These are phyloP conservation scores for Candida odintsovae DNA, from an alignment of 805 yeast species.

Conservation along the genomic window DNA sequence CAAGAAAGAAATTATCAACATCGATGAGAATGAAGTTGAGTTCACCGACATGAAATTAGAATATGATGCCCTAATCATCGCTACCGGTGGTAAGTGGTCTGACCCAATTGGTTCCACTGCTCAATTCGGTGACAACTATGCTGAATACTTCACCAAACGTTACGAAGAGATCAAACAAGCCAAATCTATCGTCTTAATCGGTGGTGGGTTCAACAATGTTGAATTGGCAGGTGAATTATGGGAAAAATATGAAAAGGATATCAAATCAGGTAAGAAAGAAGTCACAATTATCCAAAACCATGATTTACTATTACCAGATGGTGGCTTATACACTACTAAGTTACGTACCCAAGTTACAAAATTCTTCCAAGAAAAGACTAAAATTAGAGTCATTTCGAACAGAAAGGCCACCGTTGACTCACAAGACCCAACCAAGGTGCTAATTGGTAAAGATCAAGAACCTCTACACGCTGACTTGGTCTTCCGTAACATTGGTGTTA, in stretches of 20 bases:
- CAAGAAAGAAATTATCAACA: conserved; percentile 14
- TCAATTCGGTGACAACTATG: conserved; percentile 12
- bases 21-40: conserved; percentile 14
- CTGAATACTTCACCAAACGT: conserved; percentile 10
- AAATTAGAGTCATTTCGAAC: conserved; percentile 8
- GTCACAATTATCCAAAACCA: conserved; percentile 22
- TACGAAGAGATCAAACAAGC: conserved; percentile 17
- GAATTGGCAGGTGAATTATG: conserved; percentile 27
- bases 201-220: conserved; percentile 26
- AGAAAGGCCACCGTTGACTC: not conserved
- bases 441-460: not conserved
- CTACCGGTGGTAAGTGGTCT: conserved; percentile 28
- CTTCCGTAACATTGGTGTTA: conserved; percentile 13
- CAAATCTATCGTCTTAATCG: conserved; percentile 23
- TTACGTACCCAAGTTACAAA: conserved; percentile 10
- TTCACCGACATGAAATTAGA: conserved; percentile 8
- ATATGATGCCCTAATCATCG: conserved; percentile 25
- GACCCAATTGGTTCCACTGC: conserved; percentile 21
- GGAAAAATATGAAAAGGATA: conserved; percentile 10
- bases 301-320: conserved; percentile 8
- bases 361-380: conserved; percentile 1
- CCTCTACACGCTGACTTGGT: conserved; percentile 6
- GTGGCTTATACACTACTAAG: conserved; percentile 9
- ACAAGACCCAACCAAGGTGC: conserved; percentile 1
- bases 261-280: conserved; percentile 15